Evolutionary conservation across 495 filamentous ascomycete species (phyloP).

Genomic region (Aspergillus hancockii): DNA sequence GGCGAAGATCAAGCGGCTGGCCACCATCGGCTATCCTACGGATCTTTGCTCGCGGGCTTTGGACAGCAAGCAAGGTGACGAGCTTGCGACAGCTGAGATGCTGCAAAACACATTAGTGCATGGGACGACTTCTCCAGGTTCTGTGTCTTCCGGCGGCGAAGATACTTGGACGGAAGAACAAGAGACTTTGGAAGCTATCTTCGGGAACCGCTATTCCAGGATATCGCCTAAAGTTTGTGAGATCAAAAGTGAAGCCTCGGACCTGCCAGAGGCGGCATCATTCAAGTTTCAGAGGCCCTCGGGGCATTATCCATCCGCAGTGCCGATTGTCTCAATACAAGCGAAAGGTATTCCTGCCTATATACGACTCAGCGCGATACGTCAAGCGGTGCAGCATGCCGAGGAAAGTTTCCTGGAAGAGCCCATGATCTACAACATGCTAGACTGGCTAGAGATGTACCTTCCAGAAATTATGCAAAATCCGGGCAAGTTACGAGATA

Average conservation of each 20-base stretch:
- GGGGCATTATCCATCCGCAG: constrained; percentile 66
- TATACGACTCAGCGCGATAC: constrained; percentile 85
- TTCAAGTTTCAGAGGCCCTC: constrained; percentile 56
- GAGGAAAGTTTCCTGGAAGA: constrained; percentile 69
- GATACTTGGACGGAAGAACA: constrained; percentile 83
- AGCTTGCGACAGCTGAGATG: constrained; percentile 74
- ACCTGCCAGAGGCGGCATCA: constrained; percentile 33
- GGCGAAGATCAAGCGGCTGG: constrained; percentile 76
- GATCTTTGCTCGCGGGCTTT: constrained; percentile 79
- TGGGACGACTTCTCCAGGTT: constrained; percentile 22
- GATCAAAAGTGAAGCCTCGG: constrained; percentile 54
- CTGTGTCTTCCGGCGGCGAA: constrained; percentile 27
- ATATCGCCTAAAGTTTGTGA: constrained; percentile 61
- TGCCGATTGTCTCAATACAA: constrained; percentile 72
- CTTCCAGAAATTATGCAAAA: constrained; percentile 73
- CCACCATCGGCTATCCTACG: constrained; percentile 75
- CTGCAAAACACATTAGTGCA: constrained; percentile 69
- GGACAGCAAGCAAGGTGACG: constrained; percentile 66
- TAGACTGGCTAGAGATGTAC: constrained; percentile 86
- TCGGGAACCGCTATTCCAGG: constrained; percentile 60
- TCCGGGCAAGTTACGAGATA: constrained; percentile 79
- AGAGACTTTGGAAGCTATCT: constrained; percentile 77
- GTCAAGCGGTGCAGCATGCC: constrained; percentile 71
- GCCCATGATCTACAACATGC: constrained; percentile 83
- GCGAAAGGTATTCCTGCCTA: constrained; percentile 77